These are phyloP conservation scores for Fusarium sp. DNA, from an alignment of 2,329 filamentous ascomycete genomes.

Conservation along the genomic window DNA sequence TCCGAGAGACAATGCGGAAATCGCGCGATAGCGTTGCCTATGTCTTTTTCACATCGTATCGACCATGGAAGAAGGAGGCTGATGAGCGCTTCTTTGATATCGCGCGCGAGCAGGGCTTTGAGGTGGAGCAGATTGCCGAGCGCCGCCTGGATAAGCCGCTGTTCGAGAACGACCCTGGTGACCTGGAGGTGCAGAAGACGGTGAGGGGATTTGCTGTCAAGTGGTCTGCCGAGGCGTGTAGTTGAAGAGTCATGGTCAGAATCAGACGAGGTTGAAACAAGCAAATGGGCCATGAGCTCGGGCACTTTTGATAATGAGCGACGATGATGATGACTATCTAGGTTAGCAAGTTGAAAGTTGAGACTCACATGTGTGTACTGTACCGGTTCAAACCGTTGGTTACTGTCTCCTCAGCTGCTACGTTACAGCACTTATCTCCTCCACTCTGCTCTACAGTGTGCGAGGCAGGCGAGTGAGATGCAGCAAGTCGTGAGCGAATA, in stretches of 20 bases:
- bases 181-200: slow-evolving; percentile 82
- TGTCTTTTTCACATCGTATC: slow-evolving; percentile 94
- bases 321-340: slow-evolving; percentile 7
- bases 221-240: slow-evolving; percentile 64
- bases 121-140: slow-evolving; percentile 84
- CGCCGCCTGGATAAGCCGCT: slow-evolving; percentile 85
- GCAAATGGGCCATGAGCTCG: slow-evolving; percentile 1
- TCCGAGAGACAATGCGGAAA: slow-evolving; percentile 73
- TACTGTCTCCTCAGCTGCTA: slow-evolving; percentile 30
- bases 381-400: slow-evolving; percentile 7
- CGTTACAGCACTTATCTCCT: slow-evolving; percentile 32
- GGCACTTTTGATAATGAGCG: slow-evolving; percentile 26
- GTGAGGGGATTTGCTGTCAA: slow-evolving; percentile 82
- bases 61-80: slow-evolving; percentile 88
- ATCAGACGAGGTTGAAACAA: slow-evolving; percentile 6
- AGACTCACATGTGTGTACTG: neutral
- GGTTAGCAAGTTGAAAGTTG: neutral
- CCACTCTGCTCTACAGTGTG: slow-evolving; percentile 5
- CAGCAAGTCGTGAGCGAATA: slow-evolving; percentile 15
- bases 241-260: slow-evolving; percentile 1
- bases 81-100: slow-evolving; percentile 90
- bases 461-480: slow-evolving; percentile 17
- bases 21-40: slow-evolving; percentile 71
- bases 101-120: slow-evolving; percentile 76
- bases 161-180: slow-evolving; percentile 90